Conservation (phyloP, 441 rosid species). For the Populus hybrid region DNA sequence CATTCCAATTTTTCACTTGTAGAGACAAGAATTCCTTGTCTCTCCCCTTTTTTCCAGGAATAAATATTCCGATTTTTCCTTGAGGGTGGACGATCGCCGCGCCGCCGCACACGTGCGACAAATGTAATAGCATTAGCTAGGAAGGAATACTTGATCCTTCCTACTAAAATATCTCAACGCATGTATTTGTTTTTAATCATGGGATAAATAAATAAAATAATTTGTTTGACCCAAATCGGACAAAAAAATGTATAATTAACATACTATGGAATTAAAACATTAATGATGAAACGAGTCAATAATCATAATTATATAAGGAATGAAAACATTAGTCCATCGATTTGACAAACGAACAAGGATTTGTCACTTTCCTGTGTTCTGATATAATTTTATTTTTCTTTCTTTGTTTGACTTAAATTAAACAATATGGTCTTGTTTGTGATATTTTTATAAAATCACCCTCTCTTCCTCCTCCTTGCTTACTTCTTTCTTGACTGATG, state of each 20-base stretch:
- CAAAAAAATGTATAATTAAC: neutral
- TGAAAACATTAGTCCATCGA: neutral
- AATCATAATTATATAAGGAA: neutral
- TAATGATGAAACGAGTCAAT: neutral
- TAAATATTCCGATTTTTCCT: too few species aligned
- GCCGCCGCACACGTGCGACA: too few species aligned
- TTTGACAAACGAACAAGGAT: neutral
- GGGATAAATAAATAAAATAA: too few species aligned
- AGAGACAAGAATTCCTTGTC: too few species aligned
- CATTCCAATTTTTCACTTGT: too few species aligned
- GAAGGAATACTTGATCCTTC: too few species aligned
- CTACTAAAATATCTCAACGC: too few species aligned
- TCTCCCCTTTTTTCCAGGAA: too few species aligned
- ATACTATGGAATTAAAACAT: neutral
- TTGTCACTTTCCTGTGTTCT: neutral
- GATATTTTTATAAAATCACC: neutral
- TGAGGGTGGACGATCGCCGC: too few species aligned
- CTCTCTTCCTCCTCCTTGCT: neutral
- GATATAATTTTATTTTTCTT: neutral
- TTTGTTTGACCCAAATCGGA: neutral
- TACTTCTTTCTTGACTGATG: neutral
- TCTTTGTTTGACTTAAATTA: neutral
- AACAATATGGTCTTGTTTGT: neutral
- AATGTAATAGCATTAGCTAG: too few species aligned
- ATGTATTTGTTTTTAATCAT: too few species aligned